Evolutionary conservation across 2,329 filamentous ascomycete species (phyloP).

Genomic region (Hypomyces rosellus): DNA sequence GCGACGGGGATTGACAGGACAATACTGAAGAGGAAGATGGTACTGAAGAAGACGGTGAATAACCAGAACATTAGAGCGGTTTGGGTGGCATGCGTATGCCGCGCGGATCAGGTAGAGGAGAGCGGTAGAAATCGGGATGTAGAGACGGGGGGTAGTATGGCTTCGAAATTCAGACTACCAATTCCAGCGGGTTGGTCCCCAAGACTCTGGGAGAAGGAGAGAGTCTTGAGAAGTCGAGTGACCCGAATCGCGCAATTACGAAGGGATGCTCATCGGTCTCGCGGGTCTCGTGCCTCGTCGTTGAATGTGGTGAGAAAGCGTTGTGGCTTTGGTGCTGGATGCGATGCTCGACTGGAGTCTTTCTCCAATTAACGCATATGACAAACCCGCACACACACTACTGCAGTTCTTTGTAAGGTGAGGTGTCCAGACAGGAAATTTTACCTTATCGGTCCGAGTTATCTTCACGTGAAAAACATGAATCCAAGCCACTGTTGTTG

Average conservation of each 20-base stretch:
- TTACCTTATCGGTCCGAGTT: neutral
- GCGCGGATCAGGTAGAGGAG: constrained; percentile 16
- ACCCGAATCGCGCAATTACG: constrained; percentile 10
- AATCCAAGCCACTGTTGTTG: neutral
- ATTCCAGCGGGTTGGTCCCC: neutral
- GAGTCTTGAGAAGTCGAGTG: constrained; percentile 7
- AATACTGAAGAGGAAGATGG: constrained; percentile 83
- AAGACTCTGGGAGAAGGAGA: neutral
- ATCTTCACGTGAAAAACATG: neutral
- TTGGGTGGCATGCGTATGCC: constrained; percentile 22
- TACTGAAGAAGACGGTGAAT: constrained; percentile 71
- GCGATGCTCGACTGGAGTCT: neutral
- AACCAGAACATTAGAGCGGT: constrained; percentile 68
- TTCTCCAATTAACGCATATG: constrained; percentile 7
- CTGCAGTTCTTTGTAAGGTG: neutral
- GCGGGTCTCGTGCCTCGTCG: constrained; percentile 2
- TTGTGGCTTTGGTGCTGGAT: neutral
- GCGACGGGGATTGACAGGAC: constrained; percentile 93
- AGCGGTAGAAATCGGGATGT: neutral
- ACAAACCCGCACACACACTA: constrained; percentile 8
- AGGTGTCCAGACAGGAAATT: constrained; percentile 4
- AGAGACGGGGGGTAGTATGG: neutral
- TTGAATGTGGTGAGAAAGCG: neutral
- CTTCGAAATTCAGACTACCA: neutral
- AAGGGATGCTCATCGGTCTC: constrained; percentile 10